Base-by-base conservation (phyloP, 495 filamentous ascomycete genomes). In the Aspergillus affinis region DNA sequence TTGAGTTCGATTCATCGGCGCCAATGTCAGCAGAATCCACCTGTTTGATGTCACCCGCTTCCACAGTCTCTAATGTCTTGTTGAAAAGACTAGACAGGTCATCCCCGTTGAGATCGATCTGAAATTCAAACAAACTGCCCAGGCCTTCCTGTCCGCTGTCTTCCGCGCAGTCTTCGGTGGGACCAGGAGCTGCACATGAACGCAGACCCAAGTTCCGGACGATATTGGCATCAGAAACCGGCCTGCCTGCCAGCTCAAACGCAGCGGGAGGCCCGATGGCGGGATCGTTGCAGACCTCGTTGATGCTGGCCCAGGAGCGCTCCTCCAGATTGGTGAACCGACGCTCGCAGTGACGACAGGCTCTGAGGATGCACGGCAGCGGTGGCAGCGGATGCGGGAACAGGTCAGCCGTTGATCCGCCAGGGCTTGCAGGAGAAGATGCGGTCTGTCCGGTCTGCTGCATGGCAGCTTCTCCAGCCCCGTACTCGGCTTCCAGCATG, bases 321-420 rank as follows among this genome's bases (percentile, higher is more conserved):
- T 80, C 72, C 19, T 64, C 61, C 13, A 71, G 75, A 30, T 66
- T 70, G 29, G 72, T 21, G 21, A 49, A 30, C 6, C 55, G 47
- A 26, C 46, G 72, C 18, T 79, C 75, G 61, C 86, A 89, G 18
- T 29, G 36, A 18, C 76, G 77, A 62, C 85, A 89, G 59, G 75
- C 74, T 50, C 70, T 81, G 65, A 72, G 81, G 54, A 71, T 75
- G 64, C 85, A 89, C 81, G 23, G 29, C 41, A 19, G 61, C 0
- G 36, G 47, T 55, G n/a, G 48, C 62, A 55, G 13, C 46, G 57
- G 55, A 9, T 20, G 51, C 23, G 53, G 52, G 36, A 23, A 8
- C 53, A 29, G 44, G 13, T 47, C 6, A 10, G n/a, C 15, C 13
- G n/a, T 48, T n/a, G 46, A 48, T 7, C 6, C 46, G 46, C n/a